phyloP scores from a whole-genome alignment of 257 asterid species.

The Knoxia roxburghii region DNA sequence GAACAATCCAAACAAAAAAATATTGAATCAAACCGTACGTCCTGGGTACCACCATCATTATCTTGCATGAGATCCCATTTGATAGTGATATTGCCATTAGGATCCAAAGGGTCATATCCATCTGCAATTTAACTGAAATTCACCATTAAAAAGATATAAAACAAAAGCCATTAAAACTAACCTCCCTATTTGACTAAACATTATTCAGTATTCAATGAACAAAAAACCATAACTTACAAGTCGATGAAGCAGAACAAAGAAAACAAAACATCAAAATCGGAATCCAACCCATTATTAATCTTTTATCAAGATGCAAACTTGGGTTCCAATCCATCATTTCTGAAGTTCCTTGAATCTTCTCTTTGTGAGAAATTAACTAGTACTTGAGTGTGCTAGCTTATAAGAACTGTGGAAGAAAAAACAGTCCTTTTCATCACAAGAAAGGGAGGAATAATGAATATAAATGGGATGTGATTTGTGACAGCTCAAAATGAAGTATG shows the following conservation, averaged over 20 bases:
- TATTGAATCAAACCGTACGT: constrained; percentile 31
- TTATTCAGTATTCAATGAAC: not conserved
- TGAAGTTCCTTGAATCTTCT: too few relatives aligned
- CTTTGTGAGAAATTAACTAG: too few relatives aligned
- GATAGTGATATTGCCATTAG: constrained; percentile 65
- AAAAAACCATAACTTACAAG: constrained; percentile 37
- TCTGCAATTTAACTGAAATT: constrained; percentile 64
- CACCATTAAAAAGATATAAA: constrained; percentile 30
- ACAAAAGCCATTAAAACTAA: constrained; percentile 4
- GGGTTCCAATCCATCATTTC: constrained; percentile 10
- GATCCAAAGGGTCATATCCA: constrained; percentile 80
- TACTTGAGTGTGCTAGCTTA: not conserved
- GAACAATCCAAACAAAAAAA: not conserved
- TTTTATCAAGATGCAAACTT: constrained; percentile 3
- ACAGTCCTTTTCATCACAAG: too few relatives aligned
- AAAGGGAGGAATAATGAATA: too few relatives aligned
- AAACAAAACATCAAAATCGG: constrained; percentile 21
- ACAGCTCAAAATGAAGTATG: constrained; percentile 4
- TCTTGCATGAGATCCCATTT: constrained; percentile 64
- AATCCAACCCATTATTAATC: constrained; percentile 28
- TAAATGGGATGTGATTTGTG: too few relatives aligned
- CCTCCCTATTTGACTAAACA: not conserved
- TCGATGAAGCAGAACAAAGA: constrained; percentile 23
- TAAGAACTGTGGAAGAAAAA: not conserved
- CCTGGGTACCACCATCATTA: constrained; percentile 27